These are phyloP conservation scores for Schwanniomyces vanrijiae DNA, from an alignment of 805 yeast species.

Conservation along the genomic window DNA sequence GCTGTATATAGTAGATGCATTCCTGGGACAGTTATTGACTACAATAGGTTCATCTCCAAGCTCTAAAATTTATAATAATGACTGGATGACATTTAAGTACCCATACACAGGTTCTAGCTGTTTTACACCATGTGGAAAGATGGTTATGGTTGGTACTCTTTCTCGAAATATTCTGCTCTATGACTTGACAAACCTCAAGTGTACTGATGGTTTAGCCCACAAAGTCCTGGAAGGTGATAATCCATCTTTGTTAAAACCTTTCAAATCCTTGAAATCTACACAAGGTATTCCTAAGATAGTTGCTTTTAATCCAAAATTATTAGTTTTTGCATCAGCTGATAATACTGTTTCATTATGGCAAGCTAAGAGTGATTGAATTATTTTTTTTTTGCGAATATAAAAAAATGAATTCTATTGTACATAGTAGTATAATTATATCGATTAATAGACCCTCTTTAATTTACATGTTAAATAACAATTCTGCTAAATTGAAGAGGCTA, in stretches of 20 bases:
- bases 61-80: conserved; percentile 4
- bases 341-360: conserved; percentile 39
- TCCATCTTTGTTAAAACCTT: conserved; percentile 20
- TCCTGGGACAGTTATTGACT: conserved; percentile 53
- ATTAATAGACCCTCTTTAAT: not conserved
- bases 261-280: conserved; percentile 18
- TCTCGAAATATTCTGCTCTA: conserved; percentile 24
- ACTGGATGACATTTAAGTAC: conserved; percentile 30
- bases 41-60: conserved; percentile 9
- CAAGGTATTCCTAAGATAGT: conserved; percentile 47
- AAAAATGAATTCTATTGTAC: not conserved
- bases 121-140: conserved; percentile 43
- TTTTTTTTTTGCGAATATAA: not conserved
- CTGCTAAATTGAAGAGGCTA: not conserved
- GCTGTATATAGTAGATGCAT: conserved; percentile 71
- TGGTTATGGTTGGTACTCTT: conserved; percentile 32
- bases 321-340: conserved; percentile 66
- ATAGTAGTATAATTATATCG: not conserved
- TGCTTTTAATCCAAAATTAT: conserved; percentile 60
- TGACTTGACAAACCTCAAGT: conserved; percentile 26
- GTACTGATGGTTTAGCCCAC: conserved; percentile 20
- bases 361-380: not conserved
- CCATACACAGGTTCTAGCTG: conserved; percentile 32
- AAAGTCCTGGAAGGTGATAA: conserved; percentile 16
- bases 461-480: not conserved